Evolutionary conservation across 1,139 yeast genomes (phyloP).

Genomic region (Blastobotrys malaysiensis): DNA sequence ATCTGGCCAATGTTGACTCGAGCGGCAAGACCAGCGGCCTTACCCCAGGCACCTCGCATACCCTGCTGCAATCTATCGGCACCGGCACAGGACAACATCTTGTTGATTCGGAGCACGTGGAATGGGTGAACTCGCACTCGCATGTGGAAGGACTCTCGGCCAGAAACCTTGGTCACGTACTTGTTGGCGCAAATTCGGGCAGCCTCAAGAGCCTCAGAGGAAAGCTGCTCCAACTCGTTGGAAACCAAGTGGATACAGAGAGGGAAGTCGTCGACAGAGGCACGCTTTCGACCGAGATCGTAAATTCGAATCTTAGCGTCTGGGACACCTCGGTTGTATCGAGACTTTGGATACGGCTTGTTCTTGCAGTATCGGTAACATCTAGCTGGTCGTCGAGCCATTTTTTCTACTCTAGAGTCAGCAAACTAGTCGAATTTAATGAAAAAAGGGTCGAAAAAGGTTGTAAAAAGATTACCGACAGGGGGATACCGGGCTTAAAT

Average conservation of each 20-base stretch:
- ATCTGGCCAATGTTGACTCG: conserved; percentile 99
- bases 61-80: conserved; percentile 99
- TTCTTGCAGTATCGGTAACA: conserved; percentile 99
- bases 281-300: conserved; percentile 99
- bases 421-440: not conserved
- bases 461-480: not conserved
- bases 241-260: conserved; percentile 98
- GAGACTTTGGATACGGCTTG: conserved; percentile 99
- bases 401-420: conserved; percentile 41
- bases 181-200: conserved; percentile 99
- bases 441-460: not conserved
- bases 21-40: conserved; percentile 99
- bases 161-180: conserved; percentile 94
- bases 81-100: conserved; percentile 99
- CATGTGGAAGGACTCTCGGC: conserved; percentile 99
- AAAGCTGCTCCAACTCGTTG: conserved; percentile 97
- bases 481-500: not conserved
- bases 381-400: conserved; percentile 99
- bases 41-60: conserved; percentile 99
- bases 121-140: conserved; percentile 99
- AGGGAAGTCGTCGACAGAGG: conserved; percentile 98
- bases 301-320: conserved; percentile 98
- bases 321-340: conserved; percentile 99
- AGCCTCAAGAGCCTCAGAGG: conserved; percentile 99
- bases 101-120: conserved; percentile 99